Evolutionary conservation across 1,284 basidiomycete genomes (phyloP).

Genomic region (Cutaneotrichosporon dermatis): DNA sequence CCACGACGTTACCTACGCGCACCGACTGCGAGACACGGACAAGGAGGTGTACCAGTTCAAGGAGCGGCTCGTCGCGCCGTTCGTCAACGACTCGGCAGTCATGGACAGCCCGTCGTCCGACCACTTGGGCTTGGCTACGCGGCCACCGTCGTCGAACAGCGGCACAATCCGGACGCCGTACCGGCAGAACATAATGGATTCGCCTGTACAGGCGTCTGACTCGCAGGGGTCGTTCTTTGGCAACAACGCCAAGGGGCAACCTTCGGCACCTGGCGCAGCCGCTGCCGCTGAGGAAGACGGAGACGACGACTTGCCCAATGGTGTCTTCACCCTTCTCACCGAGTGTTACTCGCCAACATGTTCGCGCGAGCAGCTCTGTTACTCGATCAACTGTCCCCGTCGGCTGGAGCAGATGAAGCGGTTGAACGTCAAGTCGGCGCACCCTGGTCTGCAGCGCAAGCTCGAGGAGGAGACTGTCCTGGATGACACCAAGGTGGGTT

Average conservation of each 20-base stretch:
- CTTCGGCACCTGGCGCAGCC: neutral
- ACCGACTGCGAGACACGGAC: conserved; percentile 82
- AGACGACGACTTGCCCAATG: conserved; percentile 70
- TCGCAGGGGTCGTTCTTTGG: conserved; percentile 26
- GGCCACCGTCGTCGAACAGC: conserved; percentile 28
- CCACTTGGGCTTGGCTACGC: conserved; percentile 11
- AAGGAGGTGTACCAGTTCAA: conserved; percentile 90
- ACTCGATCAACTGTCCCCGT: conserved; percentile 93
- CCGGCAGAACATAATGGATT: conserved; percentile 3
- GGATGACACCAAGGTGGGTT: conserved; percentile 63
- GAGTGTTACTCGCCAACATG: conserved; percentile 99
- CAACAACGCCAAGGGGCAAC: neutral
- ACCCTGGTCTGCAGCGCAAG: conserved; percentile 69
- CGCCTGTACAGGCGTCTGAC: conserved; percentile 8
- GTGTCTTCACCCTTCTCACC: conserved; percentile 93
- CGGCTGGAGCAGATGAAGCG: conserved; percentile 89
- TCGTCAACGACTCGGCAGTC: conserved; percentile 26
- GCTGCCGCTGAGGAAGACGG: conserved; percentile 30
- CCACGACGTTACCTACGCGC: conserved; percentile 98
- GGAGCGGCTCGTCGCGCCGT: conserved; percentile 46
- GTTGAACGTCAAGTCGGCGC: conserved; percentile 77
- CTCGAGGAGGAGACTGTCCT: conserved; percentile 76
- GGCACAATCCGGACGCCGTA: conserved; percentile 7
- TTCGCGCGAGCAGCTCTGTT: conserved; percentile 85
- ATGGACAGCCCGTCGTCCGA: conserved; percentile 29